Conservation (phyloP, 805 yeast species). For the Candida maesae region DNA sequence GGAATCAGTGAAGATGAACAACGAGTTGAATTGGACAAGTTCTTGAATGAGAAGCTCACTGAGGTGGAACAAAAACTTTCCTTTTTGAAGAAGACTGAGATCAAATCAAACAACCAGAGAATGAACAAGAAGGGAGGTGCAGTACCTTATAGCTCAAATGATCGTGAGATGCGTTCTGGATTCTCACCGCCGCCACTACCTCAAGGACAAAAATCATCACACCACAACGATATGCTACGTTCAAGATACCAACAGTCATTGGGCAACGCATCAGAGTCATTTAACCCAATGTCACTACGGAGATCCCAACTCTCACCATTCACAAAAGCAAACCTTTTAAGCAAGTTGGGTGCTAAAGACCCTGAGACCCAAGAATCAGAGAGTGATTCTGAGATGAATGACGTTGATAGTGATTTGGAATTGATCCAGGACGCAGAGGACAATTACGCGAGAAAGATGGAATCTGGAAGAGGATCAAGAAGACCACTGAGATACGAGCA, state of each 20-base stretch:
- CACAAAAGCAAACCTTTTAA: slow-evolving; percentile 20
- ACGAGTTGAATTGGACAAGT: slow-evolving; percentile 6
- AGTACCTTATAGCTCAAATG: neutral
- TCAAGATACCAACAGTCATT: neutral
- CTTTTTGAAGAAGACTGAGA: slow-evolving; percentile 10
- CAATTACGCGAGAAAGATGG: slow-evolving; percentile 2
- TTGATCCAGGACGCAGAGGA: slow-evolving; percentile 12
- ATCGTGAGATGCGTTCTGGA: neutral
- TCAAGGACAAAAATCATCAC: slow-evolving; percentile 1
- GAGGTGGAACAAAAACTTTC: slow-evolving; percentile 18
- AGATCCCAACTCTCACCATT: slow-evolving; percentile 23
- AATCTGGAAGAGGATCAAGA: neutral
- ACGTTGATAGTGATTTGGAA: slow-evolving; percentile 23
- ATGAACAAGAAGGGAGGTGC: neutral
- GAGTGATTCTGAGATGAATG: slow-evolving; percentile 28
- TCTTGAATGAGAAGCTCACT: slow-evolving; percentile 9
- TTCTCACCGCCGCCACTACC: neutral
- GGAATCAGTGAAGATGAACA: slow-evolving; percentile 12
- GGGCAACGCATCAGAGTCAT: neutral
- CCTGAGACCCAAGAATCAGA: slow-evolving; percentile 25
- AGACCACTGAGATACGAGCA: neutral
- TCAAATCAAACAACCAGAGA: neutral
- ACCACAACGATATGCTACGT: neutral
- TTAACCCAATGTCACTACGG: slow-evolving; percentile 4
- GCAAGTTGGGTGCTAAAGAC: slow-evolving; percentile 14